These are phyloP conservation scores for Boletus rubescentipes DNA, from an alignment of 768 basidiomycete species.

Conservation along the genomic window DNA sequence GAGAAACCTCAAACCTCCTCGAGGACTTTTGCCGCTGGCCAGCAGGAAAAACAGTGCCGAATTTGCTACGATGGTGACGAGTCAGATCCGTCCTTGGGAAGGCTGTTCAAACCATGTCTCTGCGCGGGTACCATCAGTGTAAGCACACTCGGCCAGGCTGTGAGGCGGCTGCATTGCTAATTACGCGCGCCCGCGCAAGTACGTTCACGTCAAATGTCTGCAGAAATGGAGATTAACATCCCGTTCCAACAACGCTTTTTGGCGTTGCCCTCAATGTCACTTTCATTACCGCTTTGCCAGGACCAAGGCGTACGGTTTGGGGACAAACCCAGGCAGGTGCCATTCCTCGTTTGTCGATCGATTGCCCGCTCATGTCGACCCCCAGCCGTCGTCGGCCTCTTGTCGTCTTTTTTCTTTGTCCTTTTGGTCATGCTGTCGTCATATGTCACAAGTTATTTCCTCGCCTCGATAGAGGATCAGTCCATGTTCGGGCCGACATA, in stretches of 20 bases:
- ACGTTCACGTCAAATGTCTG: constrained; percentile 78
- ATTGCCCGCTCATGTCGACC: constrained; percentile 12
- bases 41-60: constrained; percentile 68
- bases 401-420: constrained; percentile 64
- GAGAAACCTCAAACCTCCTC: constrained; percentile 6
- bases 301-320: constrained; percentile 67
- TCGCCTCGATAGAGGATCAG: constrained; percentile 59
- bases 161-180: constrained; percentile 16
- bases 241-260: constrained; percentile 65
- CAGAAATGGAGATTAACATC: constrained; percentile 72
- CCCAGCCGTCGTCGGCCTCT: constrained; percentile 60
- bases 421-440: constrained; percentile 66
- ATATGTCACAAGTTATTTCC: constrained; percentile 65
- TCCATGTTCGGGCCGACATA: constrained; percentile 36
- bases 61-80: constrained; percentile 77
- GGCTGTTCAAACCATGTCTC: constrained; percentile 72
- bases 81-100: constrained; percentile 61
- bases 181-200: constrained; percentile 40
- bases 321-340: constrained; percentile 68
- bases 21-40: constrained; percentile 13
- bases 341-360: constrained; percentile 2
- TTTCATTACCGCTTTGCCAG: constrained; percentile 77
- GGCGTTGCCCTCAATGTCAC: constrained; percentile 75
- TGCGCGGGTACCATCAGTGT: constrained; percentile 77
- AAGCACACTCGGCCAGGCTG: constrained; percentile 18